These are phyloP conservation scores for Lentinula sp. DNA, from an alignment of 768 basidiomycete genomes.

Conservation along the genomic window DNA sequence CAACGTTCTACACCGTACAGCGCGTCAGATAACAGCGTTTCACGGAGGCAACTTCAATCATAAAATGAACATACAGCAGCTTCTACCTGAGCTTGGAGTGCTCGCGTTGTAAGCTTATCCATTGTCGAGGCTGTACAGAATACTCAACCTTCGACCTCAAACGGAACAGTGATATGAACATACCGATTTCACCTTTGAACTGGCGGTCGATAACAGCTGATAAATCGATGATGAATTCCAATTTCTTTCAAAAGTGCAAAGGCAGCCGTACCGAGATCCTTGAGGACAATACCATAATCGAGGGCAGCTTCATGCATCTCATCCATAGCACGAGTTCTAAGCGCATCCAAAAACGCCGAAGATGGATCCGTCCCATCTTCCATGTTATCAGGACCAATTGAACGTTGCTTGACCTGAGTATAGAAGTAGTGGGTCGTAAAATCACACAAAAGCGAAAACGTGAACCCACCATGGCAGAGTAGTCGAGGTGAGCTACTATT, in stretches of 20 bases:
- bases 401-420: slow-evolving; percentile 69
- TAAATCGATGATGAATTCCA: background rate
- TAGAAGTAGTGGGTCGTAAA: background rate
- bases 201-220: slow-evolving; percentile 80
- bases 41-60: background rate
- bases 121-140: slow-evolving; percentile 54
- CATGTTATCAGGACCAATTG: slow-evolving; percentile 68
- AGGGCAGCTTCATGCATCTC: slow-evolving; percentile 77
- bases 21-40: background rate
- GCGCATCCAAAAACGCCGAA: slow-evolving; percentile 76
- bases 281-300: slow-evolving; percentile 79
- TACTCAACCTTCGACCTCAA: background rate
- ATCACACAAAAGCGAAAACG: background rate
- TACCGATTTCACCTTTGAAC: slow-evolving; percentile 76
- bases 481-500: slow-evolving; percentile 72
- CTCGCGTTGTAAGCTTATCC: slow-evolving; percentile 81
- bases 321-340: slow-evolving; percentile 81
- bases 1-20: slow-evolving; percentile 55
- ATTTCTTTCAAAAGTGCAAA: background rate
- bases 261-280: slow-evolving; percentile 59
- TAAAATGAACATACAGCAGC: slow-evolving; percentile 51
- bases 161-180: background rate
- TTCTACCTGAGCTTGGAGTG: slow-evolving; percentile 82
- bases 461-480: slow-evolving; percentile 33
- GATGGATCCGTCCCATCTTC: slow-evolving; percentile 66